Base-by-base conservation (phyloP, 164 flowering plant genomes). In the Piper betle region DNA sequence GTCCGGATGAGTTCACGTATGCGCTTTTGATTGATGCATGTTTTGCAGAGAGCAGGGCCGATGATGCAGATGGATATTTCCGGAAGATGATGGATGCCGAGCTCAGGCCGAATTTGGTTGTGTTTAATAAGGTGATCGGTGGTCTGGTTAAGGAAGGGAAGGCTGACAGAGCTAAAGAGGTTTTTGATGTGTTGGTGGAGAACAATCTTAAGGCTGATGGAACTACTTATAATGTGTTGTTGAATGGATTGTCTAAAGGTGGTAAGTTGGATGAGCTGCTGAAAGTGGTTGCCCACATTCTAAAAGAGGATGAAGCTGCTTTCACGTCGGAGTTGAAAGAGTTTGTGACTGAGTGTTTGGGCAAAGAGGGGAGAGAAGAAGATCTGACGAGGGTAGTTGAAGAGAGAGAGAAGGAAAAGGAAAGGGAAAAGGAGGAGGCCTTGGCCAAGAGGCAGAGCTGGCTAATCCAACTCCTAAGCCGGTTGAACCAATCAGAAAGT, bases 11-110 rank as follows among this genome's bases (percentile, higher is more conserved):
- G 76, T 82, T 62, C 63, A 87, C 98, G 0, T 78, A 77, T 69
- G 83, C 68, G 59, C 37, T 86, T 66, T 70, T 93, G 60, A 84
- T 93, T 81, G 92, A 93, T 70, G 67, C 90, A 68, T 93, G 97
- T 71, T 84, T 93, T 46, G 68, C 71, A 57, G 81, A 72, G 56
- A 63, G 69, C 40, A 73, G 86, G 56, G 65, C 74, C 0, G 89
- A 88, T 58, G 96, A 86, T 62, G 99, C 92, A 17, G 78, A 84
- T 42, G 84, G 66, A 18, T 93, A 88, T 59, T 93, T 82, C 53
- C 72, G 19, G 62, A 86, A 81, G 61, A 90, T 90, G 97, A 78
- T 90, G 52, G 92, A 88, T 17, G 58, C 80, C 0, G 85, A 81
- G 20, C 55, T 90, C 71, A 80, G 88, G 66, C 99, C 95, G 1